Evolutionary conservation across 2,329 filamentous ascomycete species (phyloP), one percentile per base, ranked within the genome.

Genomic region (Ascochyta koolunga): DNA sequence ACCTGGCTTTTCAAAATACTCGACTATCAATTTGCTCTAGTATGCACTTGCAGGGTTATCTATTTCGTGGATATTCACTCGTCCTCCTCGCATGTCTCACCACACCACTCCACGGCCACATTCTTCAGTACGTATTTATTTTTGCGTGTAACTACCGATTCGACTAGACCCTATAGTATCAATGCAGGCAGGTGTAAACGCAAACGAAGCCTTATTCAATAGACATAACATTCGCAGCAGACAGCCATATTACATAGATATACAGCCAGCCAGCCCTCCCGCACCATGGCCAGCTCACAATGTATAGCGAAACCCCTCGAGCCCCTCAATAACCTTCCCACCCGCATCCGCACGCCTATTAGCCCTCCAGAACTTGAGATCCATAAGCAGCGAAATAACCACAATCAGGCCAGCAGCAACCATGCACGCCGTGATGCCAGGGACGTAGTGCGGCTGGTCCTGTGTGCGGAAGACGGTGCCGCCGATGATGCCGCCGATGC

Each of bases 401-500:
- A 78, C 55, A 21, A 72, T 73, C 16, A 78, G 55, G 13, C 68
- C 56, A 22, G 69, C 63, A 38, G 70, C 71, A 4, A 73, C 69
- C 56, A 76, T 71, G 59, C 72, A 75, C 15, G 72, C 70, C 38
- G 65, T 68, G n/a, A 77, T 62, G 18, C 75, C 72, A 6, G 71
- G 70, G 4, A 64, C 54, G 50, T 75, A 76, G 1, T 60, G 43
- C 0, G 72, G 75, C 1, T 67, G 63, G 50, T 79, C 76, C 41
- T 79, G 71, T 8, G 70, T 67, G 5, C 71, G 81, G 75, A 93
- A 95, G 9, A 93, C 87, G 47, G 90, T 79, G 59, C 83, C 85
- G 9, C 89, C 89, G 1, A 85, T 83, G 58, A 95, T 93, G n/a
- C 91, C 90, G 25, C 91, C 91, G 18, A 95, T 78, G 1, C 89